phyloP scores from a whole-genome alignment of 2,329 filamentous ascomycete species.

The Beauveria brongniartii region DNA sequence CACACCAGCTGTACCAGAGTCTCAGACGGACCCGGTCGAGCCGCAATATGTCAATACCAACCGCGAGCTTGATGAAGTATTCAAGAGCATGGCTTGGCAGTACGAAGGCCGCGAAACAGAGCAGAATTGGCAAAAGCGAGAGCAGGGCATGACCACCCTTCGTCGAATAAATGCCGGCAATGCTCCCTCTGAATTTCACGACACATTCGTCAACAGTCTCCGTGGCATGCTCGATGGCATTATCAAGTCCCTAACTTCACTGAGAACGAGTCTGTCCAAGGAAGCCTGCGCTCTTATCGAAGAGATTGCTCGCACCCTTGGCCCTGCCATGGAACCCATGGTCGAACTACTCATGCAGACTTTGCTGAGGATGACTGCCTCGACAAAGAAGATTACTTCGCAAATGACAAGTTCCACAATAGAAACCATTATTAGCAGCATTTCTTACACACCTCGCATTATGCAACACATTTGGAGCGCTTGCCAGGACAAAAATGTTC shows the following conservation, averaged over 20 bases:
- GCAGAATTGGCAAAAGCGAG: conserved; percentile 81
- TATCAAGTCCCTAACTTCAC: conserved; percentile 72
- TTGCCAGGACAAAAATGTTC: conserved; percentile 87
- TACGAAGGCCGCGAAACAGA: conserved; percentile 89
- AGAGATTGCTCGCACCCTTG: conserved; percentile 69
- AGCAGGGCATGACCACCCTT: conserved; percentile 70
- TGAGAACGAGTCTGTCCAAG: conserved; percentile 83
- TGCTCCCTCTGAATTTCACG: conserved; percentile 65
- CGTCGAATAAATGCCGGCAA: conserved; percentile 78
- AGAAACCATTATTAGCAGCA: conserved; percentile 70
- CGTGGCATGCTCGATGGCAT: conserved; percentile 78
- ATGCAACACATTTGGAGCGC: conserved; percentile 80
- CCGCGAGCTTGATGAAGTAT: conserved; percentile 79
- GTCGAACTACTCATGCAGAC: conserved; percentile 84
- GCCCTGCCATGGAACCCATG: conserved; percentile 75
- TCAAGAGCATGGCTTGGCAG: conserved; percentile 68
- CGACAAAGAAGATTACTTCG: conserved; percentile 87
- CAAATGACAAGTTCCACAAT: conserved; percentile 75
- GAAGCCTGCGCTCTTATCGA: conserved; percentile 79
- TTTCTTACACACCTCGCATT: conserved; percentile 70
- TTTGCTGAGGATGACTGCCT: conserved; percentile 80
- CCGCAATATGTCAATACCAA: conserved; percentile 77
- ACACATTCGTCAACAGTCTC: conserved; percentile 60
- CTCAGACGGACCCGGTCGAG: conserved; percentile 61
- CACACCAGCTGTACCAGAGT: conserved; percentile 53